These are phyloP conservation scores for Agaricus subrufescens DNA, from an alignment of 768 basidiomycete species.

Conservation along the genomic window DNA sequence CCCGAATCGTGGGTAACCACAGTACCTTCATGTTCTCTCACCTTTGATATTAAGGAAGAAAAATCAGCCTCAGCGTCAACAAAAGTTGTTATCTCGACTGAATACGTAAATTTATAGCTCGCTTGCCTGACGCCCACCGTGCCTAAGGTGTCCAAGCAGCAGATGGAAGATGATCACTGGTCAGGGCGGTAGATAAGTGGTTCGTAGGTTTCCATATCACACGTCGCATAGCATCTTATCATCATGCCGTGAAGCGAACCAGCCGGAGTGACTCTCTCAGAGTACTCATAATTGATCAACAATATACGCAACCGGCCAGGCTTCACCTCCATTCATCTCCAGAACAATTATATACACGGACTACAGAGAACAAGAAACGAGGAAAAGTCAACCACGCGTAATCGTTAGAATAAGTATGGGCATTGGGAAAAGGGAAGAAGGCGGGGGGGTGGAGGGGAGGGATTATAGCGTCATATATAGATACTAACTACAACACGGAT, in stretches of 20 bases:
- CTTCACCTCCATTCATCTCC: neutral
- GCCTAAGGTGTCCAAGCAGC: slow-evolving; percentile 92
- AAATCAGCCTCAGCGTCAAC: neutral
- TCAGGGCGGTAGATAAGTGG: slow-evolving; percentile 59
- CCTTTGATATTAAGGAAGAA: slow-evolving; percentile 35
- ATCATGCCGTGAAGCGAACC: no score
- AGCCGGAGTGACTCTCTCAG: neutral
- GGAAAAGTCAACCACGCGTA: neutral
- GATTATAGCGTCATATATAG: slow-evolving; percentile 22
- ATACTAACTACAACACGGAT: slow-evolving; percentile 26
- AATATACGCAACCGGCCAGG: no score
- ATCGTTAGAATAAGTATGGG: no score
- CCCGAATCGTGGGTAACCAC: slow-evolving; percentile 7
- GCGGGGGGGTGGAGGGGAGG: neutral
- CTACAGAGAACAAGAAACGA: neutral
- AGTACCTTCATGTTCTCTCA: slow-evolving; percentile 96
- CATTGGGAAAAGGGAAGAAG: no score
- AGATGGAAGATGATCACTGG: slow-evolving; percentile 75
- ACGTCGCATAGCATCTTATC: slow-evolving; percentile 16
- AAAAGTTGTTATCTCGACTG: no score
- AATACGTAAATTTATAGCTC: slow-evolving; percentile 33
- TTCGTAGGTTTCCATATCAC: slow-evolving; percentile 17
- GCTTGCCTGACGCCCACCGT: slow-evolving; percentile 50
- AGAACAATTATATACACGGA: neutral
- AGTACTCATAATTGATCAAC: neutral